Base-by-base conservation (phyloP, 345 rosid genomes). In the Reutealis trisperma region DNA sequence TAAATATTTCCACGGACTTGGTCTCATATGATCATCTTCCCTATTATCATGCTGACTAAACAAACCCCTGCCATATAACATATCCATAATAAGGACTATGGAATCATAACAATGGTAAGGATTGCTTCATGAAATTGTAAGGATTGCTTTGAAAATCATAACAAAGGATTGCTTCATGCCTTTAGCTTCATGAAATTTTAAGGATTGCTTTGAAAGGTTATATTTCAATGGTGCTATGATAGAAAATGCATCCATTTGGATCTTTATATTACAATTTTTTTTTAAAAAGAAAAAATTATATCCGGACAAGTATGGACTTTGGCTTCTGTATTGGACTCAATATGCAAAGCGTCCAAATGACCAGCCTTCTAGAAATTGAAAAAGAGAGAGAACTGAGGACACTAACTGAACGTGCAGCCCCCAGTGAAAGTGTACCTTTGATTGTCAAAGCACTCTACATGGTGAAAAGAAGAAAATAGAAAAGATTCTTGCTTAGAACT, bases 11-110 rank as follows among this genome's bases (percentile, higher is more conserved):
- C 47, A 45, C 63, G 51, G 51, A 51, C 19, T 44, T 69, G 51
- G 77, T 51, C 75, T 67, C 74, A 10, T 47, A 61, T 15, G n/a
- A 5, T 15, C n/a, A n/a, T 78, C 27, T 60, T 25, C 63, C 63
- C 24, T 37, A 57, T 57, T 63, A 37, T 59, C 71, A 12, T 41
- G 73, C 42, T 67, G 73, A 51, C 63, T 42, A 52, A 57, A 67
- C 75, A 61, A 32, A 32, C 49, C 18, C 18, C 51, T 57, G 24
- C 61, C 8, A 57, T 37, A 16, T 57, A 18, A 18, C 37, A 14
- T 21, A 21, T 30, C 59, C n/a, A 45, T 6, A n/a, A n/a, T n/a
- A n/a, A n/a, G n/a, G n/a, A n/a, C n/a, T n/a, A n/a, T n/a, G n/a
- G n/a, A n/a, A n/a, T n/a, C n/a, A n/a, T n/a, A n/a, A n/a, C n/a